Evolutionary conservation across 371 early-diverging fungal genomes (phyloP).

Genomic region (Apophysomyces sp.): DNA sequence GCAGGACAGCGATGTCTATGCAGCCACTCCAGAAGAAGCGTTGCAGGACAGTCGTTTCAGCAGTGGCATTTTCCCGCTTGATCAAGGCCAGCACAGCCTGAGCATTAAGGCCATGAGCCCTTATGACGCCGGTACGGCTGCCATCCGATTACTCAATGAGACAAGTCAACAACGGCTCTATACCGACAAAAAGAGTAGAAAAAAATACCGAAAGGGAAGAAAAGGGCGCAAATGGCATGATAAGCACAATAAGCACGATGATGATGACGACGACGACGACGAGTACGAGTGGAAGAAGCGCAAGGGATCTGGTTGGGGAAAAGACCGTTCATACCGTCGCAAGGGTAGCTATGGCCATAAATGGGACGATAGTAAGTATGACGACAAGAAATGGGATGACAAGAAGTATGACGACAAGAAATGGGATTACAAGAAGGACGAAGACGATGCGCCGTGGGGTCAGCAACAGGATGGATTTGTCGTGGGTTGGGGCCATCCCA

Average conservation of each 20-base stretch:
- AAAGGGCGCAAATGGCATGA: background rate
- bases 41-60: background rate
- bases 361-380: background rate
- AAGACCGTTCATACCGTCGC: too few relatives aligned
- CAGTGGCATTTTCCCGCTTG: background rate
- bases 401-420: background rate
- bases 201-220: background rate
- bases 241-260: background rate
- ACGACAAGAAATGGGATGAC: background rate
- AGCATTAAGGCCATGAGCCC: constrained; percentile 2
- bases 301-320: too few relatives aligned
- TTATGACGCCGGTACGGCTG: background rate
- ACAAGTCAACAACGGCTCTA: background rate
- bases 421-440: background rate
- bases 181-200: background rate
- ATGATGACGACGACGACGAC: background rate
- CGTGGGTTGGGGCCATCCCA: background rate
- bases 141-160: background rate
- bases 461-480: background rate
- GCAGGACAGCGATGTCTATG: background rate
- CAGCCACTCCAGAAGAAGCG: constrained; percentile 1
- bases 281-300: too few relatives aligned
- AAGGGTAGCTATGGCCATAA: background rate
- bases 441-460: background rate
- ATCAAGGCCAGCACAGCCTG: background rate